phyloP scores from a whole-genome alignment of 108 stramenopile species.

The Skeletonema grethae region DNA sequence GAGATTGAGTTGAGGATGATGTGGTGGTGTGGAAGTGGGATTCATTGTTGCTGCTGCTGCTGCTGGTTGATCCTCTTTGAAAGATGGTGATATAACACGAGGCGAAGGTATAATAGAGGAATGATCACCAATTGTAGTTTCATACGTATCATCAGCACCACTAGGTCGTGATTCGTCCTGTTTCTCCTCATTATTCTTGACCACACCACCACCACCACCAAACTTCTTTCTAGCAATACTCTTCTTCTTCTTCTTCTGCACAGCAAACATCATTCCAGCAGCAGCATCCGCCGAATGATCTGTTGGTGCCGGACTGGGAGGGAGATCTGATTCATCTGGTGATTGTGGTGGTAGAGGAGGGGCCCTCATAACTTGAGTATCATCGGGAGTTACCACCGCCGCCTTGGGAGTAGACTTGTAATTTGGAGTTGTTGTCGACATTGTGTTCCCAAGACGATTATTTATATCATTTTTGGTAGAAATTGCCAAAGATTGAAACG shows the following conservation, averaged over 20 bases:
- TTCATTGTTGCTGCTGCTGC: not conserved
- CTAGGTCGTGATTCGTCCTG: not conserved
- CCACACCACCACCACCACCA: not conserved
- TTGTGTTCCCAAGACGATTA: too few relatives aligned
- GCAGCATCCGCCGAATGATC: slow-evolving; percentile 43
- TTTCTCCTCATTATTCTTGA: not conserved
- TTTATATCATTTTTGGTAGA: too few relatives aligned
- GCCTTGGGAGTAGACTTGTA: not conserved
- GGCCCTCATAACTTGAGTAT: too few relatives aligned
- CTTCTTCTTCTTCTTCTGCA: slow-evolving; percentile 1
- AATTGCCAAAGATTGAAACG: too few relatives aligned
- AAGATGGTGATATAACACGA: not conserved
- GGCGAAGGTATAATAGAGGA: not conserved
- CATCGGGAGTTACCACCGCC: not conserved
- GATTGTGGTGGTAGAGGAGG: not conserved
- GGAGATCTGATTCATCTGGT: not conserved
- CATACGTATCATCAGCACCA: too few relatives aligned
- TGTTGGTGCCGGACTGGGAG: slow-evolving; percentile 17
- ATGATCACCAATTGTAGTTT: not conserved
- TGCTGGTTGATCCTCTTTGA: not conserved
- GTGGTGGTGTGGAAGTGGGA: not conserved
- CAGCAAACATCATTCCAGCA: slow-evolving; percentile 6
- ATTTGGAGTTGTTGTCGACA: not conserved
- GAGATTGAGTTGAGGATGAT: not conserved
- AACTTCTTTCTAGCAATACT: not conserved